phyloP scores from a whole-genome alignment of 768 basidiomycete genomes.

The Cubamyces sp. region DNA sequence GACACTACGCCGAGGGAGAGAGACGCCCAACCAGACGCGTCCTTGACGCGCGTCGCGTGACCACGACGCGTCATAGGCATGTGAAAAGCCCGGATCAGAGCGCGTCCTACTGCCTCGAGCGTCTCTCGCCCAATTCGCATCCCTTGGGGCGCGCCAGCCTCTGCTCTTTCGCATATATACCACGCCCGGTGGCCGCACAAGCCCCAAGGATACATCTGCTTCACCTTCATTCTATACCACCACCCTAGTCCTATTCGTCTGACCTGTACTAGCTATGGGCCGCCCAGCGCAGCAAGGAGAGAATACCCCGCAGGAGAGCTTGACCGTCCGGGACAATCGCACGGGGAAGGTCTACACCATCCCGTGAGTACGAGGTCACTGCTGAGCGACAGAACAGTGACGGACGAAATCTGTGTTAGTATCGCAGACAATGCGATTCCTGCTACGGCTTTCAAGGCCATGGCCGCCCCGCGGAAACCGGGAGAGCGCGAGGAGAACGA shows the following conservation, averaged over 20 bases:
- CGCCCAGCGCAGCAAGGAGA: slow-evolving; percentile 22
- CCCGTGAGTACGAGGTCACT: slow-evolving; percentile 54
- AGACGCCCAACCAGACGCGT: slow-evolving; percentile 4
- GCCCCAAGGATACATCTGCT: neutral
- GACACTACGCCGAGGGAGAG: neutral
- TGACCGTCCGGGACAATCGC: slow-evolving; percentile 82
- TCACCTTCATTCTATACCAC: slow-evolving; percentile 5
- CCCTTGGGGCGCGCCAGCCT: neutral
- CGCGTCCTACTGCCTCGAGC: neutral
- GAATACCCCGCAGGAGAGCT: slow-evolving; percentile 29
- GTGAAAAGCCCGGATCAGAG: slow-evolving; percentile 23
- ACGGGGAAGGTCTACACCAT: slow-evolving; percentile 78
- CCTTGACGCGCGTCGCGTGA: slow-evolving; percentile 9
- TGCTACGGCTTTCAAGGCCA: slow-evolving; percentile 80
- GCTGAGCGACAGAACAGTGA: neutral
- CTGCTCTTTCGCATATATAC: slow-evolving; percentile 19
- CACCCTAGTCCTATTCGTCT: neutral
- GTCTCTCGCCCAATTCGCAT: neutral
- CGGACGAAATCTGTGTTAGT: slow-evolving; percentile 41
- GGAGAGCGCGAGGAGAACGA: slow-evolving; percentile 82
- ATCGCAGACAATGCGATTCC: slow-evolving; percentile 80
- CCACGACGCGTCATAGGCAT: slow-evolving; percentile 20
- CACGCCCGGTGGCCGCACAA: neutral
- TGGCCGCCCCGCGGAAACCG: slow-evolving; percentile 58
- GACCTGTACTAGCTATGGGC: slow-evolving; percentile 26